phyloP scores from a whole-genome alignment of 1,284 basidiomycete species.

The Ustilago sp. region DNA sequence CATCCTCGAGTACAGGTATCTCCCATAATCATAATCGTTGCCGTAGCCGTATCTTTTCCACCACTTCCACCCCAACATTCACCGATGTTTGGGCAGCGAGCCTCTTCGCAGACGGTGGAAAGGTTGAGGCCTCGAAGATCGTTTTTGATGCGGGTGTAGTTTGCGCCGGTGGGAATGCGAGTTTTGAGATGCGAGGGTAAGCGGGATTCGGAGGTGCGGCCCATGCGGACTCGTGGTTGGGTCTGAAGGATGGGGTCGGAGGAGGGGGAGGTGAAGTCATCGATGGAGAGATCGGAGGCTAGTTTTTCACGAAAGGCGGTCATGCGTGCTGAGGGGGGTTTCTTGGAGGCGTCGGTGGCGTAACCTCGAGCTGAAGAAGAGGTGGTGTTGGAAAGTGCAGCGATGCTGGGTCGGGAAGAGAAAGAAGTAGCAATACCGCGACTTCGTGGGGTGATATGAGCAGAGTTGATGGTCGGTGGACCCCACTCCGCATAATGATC shows the following conservation, averaged over 20 bases:
- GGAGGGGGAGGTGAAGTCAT: constrained; percentile 56
- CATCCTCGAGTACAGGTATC: constrained; percentile 98
- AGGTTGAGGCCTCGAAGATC: constrained; percentile 90
- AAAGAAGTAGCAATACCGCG: constrained; percentile 28
- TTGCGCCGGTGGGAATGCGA: constrained; percentile 80
- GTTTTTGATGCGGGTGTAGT: constrained; percentile 92
- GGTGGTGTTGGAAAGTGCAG: not conserved
- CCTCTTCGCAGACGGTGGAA: constrained; percentile 98
- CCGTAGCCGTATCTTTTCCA: constrained; percentile 83
- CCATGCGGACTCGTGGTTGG: constrained; percentile 53
- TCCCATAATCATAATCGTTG: constrained; percentile 98
- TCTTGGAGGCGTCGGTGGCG: constrained; percentile 36
- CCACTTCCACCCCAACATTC: constrained; percentile 95
- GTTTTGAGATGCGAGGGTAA: constrained; percentile 94
- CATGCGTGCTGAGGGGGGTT: constrained; percentile 38
- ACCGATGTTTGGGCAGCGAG: constrained; percentile 97
- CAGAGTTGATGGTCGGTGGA: constrained; percentile 53
- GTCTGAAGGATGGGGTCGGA: constrained; percentile 34
- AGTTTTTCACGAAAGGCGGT: constrained; percentile 56
- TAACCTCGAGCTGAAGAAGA: constrained; percentile 19
- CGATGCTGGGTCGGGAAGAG: constrained; percentile 11
- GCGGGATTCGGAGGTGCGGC: constrained; percentile 71
- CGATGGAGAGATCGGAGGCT: constrained; percentile 56
- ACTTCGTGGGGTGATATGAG: constrained; percentile 48
- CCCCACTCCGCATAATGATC: constrained; percentile 65